Percentiles rank a stretch among this genome's conserved stretches.
phyloP scores from a whole-genome alignment of 768 basidiomycete genomes.

The Boletellus emodensis region DNA sequence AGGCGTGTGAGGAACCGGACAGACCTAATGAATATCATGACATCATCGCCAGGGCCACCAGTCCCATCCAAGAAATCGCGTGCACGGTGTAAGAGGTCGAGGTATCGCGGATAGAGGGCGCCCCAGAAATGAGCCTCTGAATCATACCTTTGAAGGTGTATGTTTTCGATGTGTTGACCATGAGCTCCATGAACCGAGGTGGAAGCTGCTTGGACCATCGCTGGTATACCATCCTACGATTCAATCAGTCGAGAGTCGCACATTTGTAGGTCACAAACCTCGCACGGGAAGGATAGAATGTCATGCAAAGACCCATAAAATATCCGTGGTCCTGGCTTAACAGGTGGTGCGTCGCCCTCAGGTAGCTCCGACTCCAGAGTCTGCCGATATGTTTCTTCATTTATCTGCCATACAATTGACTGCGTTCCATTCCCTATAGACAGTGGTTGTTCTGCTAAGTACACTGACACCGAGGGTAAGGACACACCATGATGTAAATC shows the following conservation, averaged over 20 bases:
- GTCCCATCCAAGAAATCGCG: constrained; percentile 67
- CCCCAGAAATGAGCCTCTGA: constrained; percentile 11
- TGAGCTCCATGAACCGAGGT: constrained; percentile 12
- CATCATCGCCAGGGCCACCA: constrained; percentile 60
- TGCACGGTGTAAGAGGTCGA: constrained; percentile 60
- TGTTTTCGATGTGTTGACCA: constrained; percentile 24
- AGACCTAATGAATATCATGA: constrained; percentile 84
- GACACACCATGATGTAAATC: constrained; percentile 36
- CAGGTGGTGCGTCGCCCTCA: constrained; percentile 20
- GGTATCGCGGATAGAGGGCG: constrained; percentile 63
- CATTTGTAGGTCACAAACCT: constrained; percentile 42
- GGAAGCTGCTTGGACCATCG: constrained; percentile 83
- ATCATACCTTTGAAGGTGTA: constrained; percentile 11
- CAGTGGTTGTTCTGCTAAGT: not conserved
- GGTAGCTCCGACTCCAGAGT: constrained; percentile 48
- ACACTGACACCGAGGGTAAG: not conserved
- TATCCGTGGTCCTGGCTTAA: constrained; percentile 51
- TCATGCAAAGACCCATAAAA: constrained; percentile 96
- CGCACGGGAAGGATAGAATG: constrained; percentile 87
- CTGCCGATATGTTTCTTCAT: constrained; percentile 77
- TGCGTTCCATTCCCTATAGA: constrained; percentile 88
- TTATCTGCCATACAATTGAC: constrained; percentile 85
- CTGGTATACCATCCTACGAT: constrained; percentile 71
- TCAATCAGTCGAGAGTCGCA: not conserved
- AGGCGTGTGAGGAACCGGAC: constrained; percentile 3